Conservation (phyloP, 306 rosid species). For the Pachyrhizus erosus region DNA sequence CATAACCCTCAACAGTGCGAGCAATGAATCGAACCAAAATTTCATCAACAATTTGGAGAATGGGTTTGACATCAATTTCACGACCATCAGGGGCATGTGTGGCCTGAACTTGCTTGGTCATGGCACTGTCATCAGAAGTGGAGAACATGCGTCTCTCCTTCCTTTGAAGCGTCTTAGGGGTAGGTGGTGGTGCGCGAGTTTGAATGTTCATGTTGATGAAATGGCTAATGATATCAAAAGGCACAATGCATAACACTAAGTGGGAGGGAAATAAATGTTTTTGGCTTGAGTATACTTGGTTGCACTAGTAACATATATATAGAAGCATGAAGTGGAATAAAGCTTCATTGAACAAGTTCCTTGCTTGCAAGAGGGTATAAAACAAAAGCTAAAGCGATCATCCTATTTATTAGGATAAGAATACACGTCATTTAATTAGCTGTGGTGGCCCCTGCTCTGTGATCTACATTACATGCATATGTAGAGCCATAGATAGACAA, state of each 20-base stretch:
- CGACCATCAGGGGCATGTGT: slow-evolving; percentile 74
- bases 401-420: slow-evolving; percentile 32
- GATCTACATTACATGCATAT: neutral
- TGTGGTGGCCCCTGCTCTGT: slow-evolving; percentile 25
- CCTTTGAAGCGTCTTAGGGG: slow-evolving; percentile 45
- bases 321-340: slow-evolving; percentile 59
- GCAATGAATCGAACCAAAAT: slow-evolving; percentile 56
- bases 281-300: slow-evolving; percentile 40
- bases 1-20: slow-evolving; percentile 48
- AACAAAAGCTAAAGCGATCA: slow-evolving; percentile 63
- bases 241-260: neutral
- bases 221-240: neutral
- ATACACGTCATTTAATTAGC: neutral
- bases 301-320: slow-evolving; percentile 40
- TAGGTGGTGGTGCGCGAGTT: neutral
- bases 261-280: neutral
- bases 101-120: slow-evolving; percentile 74
- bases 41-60: slow-evolving; percentile 63
- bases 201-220: slow-evolving; percentile 51
- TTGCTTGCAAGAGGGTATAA: slow-evolving; percentile 72
- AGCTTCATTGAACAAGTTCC: slow-evolving; percentile 72
- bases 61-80: slow-evolving; percentile 67
- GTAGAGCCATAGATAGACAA: neutral
- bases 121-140: slow-evolving; percentile 68
- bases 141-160: slow-evolving; percentile 57